Percentiles rank a stretch among this genome's conserved stretches.
These are phyloP conservation scores for Suillus americanus DNA, from an alignment of 768 basidiomycete species.

Conservation along the genomic window DNA sequence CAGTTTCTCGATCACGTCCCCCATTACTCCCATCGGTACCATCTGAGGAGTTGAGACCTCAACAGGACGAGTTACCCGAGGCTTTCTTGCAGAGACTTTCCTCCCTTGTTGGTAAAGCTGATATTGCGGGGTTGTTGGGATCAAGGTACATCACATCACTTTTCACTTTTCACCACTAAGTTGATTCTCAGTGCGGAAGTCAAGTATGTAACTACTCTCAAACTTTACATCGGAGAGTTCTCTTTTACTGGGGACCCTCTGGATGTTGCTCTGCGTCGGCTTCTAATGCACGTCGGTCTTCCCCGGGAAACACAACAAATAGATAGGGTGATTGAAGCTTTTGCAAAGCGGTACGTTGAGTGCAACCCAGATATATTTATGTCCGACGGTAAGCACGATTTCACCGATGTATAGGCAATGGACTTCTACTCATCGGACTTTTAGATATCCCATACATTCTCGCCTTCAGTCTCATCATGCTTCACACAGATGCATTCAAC, in stretches of 20 bases:
- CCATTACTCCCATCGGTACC: slow-evolving; percentile 44
- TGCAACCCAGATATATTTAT: slow-evolving; percentile 83
- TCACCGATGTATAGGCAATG: neutral
- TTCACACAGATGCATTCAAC: slow-evolving; percentile 98
- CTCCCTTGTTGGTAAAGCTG: slow-evolving; percentile 67
- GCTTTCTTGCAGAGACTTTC: slow-evolving; percentile 66
- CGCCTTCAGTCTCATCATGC: slow-evolving; percentile 97
- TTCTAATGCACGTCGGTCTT: slow-evolving; percentile 89
- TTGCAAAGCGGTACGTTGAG: slow-evolving; percentile 77
- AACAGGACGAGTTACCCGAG: slow-evolving; percentile 66
- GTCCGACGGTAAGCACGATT: slow-evolving; percentile 58
- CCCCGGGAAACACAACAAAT: slow-evolving; percentile 98
- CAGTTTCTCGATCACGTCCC: slow-evolving; percentile 41
- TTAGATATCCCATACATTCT: slow-evolving; percentile 93
- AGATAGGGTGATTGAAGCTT: slow-evolving; percentile 95
- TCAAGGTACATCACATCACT: slow-evolving; percentile 56
- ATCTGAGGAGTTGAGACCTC: slow-evolving; percentile 51
- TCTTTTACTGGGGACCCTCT: slow-evolving; percentile 79
- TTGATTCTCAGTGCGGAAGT: slow-evolving; percentile 55
- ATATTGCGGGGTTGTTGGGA: slow-evolving; percentile 79
- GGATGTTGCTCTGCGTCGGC: slow-evolving; percentile 85
- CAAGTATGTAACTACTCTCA: slow-evolving; percentile 69
- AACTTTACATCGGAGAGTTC: slow-evolving; percentile 72
- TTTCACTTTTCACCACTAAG: slow-evolving; percentile 11
- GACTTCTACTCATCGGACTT: neutral